phyloP scores from a whole-genome alignment of 2,329 filamentous ascomycete genomes.

The Myriosclerotinia scirpicola region DNA sequence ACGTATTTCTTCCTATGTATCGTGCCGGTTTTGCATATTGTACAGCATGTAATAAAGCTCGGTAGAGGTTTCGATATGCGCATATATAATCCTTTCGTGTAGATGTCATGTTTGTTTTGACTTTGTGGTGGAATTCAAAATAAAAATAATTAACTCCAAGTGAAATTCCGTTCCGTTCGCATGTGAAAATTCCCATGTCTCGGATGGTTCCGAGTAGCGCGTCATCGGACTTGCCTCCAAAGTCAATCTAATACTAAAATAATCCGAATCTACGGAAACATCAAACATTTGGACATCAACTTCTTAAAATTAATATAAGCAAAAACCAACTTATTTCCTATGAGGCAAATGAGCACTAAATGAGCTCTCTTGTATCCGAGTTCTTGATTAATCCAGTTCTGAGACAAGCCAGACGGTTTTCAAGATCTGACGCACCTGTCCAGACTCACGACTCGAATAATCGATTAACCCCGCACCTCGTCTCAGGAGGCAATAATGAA shows the following conservation, averaged over 20 bases:
- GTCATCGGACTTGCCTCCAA: slow-evolving; percentile 25
- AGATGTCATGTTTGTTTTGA: background rate
- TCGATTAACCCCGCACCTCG: slow-evolving; percentile 31
- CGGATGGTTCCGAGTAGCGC: slow-evolving; percentile 24
- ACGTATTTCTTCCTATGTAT: slow-evolving; percentile 58
- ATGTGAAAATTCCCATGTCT: slow-evolving; percentile 22
- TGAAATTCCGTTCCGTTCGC: slow-evolving; percentile 15
- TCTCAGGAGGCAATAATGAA: slow-evolving; percentile 24
- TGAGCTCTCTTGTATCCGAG: slow-evolving; percentile 64
- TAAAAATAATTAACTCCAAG: background rate
- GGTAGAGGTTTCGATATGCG: slow-evolving; percentile 70
- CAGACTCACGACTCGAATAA: slow-evolving; percentile 41
- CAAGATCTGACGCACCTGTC: slow-evolving; percentile 43
- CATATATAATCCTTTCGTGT: slow-evolving; percentile 50
- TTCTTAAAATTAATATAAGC: background rate
- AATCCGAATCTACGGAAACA: background rate
- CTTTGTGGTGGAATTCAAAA: background rate
- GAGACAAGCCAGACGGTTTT: slow-evolving; percentile 64
- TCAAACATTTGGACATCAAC: slow-evolving; percentile 8
- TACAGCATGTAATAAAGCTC: slow-evolving; percentile 66
- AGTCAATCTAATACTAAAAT: background rate
- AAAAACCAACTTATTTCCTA: slow-evolving; percentile 17
- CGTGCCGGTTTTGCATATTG: slow-evolving; percentile 70
- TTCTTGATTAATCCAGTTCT: slow-evolving; percentile 66
- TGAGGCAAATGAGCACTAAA: slow-evolving; percentile 42